A percentile compares a stretch with the other conserved stretches of the same genome.
phyloP scores from a whole-genome alignment of 2,329 filamentous ascomycete species.

The Penicillium sp. region DNA sequence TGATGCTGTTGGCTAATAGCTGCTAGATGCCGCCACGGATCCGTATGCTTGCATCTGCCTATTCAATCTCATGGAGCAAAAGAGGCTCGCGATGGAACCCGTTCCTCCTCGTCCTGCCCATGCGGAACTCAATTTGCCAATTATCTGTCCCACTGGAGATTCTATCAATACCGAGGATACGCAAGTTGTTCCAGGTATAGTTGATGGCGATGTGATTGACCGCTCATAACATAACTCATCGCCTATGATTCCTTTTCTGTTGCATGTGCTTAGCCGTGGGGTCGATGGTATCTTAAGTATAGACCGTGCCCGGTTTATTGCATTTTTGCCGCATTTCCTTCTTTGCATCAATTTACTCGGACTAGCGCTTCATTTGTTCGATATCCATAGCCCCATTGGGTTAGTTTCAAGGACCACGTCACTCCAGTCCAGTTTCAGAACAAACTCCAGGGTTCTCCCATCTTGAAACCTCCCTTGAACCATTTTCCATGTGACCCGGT shows the following conservation, averaged over 20 bases:
- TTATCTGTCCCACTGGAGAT: conserved; percentile 56
- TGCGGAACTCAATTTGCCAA: conserved; percentile 67
- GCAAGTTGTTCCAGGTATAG: conserved; percentile 8
- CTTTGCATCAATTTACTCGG: neutral
- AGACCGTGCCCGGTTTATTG: neutral
- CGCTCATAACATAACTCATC: neutral
- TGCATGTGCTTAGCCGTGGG: neutral
- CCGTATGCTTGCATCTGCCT: conserved; percentile 78
- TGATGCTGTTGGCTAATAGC: neutral
- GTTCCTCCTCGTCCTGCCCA: conserved; percentile 69
- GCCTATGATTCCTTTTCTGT: neutral
- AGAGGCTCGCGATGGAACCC: conserved; percentile 67
- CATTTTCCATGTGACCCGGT: too few relatives aligned
- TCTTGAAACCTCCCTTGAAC: too few relatives aligned
- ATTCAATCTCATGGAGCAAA: conserved; percentile 69
- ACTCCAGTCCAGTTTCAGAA: neutral
- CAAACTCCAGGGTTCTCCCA: too few relatives aligned
- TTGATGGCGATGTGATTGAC: conserved; percentile 18
- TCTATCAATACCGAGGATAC: conserved; percentile 9
- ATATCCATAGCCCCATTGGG: neutral
- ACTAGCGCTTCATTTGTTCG: neutral
- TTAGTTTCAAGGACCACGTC: neutral
- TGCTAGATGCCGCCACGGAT: conserved; percentile 73
- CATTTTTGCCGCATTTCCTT: neutral
- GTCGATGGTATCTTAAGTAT: neutral